Base-by-base conservation (phyloP, 306 rosid species). In the Corylus heterophylla region DNA sequence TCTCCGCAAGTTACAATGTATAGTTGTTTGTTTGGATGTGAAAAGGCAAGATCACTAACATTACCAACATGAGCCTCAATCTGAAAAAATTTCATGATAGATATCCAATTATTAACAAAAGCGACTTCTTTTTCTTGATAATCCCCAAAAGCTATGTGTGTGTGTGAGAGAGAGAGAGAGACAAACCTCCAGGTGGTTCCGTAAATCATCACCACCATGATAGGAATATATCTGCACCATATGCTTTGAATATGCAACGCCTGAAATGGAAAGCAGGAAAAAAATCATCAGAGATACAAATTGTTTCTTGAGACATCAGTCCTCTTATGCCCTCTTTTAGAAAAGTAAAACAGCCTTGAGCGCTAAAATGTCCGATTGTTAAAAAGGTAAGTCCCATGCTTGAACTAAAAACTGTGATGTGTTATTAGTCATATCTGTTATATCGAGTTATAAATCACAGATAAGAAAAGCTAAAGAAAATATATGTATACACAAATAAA, bases 181-280 rank as follows among this genome's bases (percentile, higher is more conserved):
- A 75, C 92, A 82, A 84, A 94, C 98, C 98, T 94, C 98, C 66
- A 92, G 83, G 81, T 92, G 97, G 82, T 92, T 94, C 80, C 93
- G 79, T 48, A 94, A 83, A 75, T 89, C 98, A 82, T 92, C 93
- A 75, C 90, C 93, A 75, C 90, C 97, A 20, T 86, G 91, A 82
- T 92, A 94, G 74, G 98, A 85, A 78, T 91, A 94, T 78, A 94
- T 74, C 84, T 94, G 98, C 80, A 94, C 98, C 54, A 94, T 88
- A 80, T 92, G 89, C 91, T 89, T 94, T 54, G 98, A 92, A 90
- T 91, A 94, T 75, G 98, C 98, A 86, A 94, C 97, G 75, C 98
- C 98, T 94, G 90, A 80, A 87, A 69, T 42, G 56, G 50, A 59
- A 71, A 59, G 58, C 44, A 70, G 62, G 62, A 49, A 49, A 58